Base-by-base conservation (phyloP, 805 yeast genomes). In the Saccharomyces mikatae region DNA sequence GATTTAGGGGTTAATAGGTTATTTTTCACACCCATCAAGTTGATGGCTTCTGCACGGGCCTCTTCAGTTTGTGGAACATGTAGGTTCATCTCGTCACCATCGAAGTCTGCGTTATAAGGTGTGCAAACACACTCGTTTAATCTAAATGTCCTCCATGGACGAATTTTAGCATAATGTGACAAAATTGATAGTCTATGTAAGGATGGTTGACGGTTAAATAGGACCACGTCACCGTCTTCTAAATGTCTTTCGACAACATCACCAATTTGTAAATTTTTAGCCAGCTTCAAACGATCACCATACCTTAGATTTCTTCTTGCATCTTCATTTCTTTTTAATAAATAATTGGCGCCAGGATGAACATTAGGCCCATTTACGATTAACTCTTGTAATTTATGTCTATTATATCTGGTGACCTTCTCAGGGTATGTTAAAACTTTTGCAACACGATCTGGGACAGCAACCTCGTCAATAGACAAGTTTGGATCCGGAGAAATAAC, bases 1-100 rank as follows among this genome's bases (percentile, higher is more conserved):
- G 96, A 88, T 67, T 91, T 89, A 9, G 99, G 99, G 1, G 99
- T 94, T 62, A 94, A 79, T 59, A 94, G 76, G 68, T 94, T 94
- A 67, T 91, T 87, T 65, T 94, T 94, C 46, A 94, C 99, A 53
- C 98, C 99, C 99, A 94, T 94, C 66, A 94, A 78, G 65, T 87
- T 88, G 72, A 92, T 89, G n/a, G 99, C 99, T 71, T 94, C 99
- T 0, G 98, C 96, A 60, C 99, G 77, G 1, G 99, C 98, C 72
- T 94, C 99, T 73, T 94, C 98, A 1, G 98, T 94, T 71, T 94
- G 99, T 1, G 99, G 99, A 48, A 94, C 99, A 69, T 94, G 99
- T 67, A 94, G 77, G 71, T 94, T 94, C 99, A 94, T 94, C 72
- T 94, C 99, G 74, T 94, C 99, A 73, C 99, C 99, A 72, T 94